phyloP scores from a whole-genome alignment of 257 asterid genomes.

The Scutellaria baicalensis region DNA sequence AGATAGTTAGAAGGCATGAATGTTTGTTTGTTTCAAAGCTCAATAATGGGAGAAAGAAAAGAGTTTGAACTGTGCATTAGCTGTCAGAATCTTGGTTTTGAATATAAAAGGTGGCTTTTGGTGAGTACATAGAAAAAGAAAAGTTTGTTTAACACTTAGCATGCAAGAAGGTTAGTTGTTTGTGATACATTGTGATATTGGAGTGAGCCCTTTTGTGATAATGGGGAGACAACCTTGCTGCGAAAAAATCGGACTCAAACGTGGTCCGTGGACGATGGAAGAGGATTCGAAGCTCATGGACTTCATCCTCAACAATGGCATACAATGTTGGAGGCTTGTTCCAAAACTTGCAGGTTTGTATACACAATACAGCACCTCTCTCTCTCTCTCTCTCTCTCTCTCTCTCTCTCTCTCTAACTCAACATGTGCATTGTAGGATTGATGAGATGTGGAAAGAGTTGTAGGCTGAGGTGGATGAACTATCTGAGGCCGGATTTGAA shows the following conservation, averaged over 20 bases:
- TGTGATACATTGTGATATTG: no score
- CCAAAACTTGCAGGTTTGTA: conserved; percentile 67
- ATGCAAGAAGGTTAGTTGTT: no score
- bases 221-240: conserved; percentile 93
- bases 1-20: no score
- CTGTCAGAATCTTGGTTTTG: conserved; percentile 65
- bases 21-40: neutral
- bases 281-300: conserved; percentile 75
- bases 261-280: conserved; percentile 82
- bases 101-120: conserved; percentile 18
- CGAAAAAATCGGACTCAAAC: conserved; percentile 59
- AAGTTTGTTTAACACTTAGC: no score
- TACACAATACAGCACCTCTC: no score
- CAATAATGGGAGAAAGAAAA: neutral
- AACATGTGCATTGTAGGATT: no score
- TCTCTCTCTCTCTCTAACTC: neutral
- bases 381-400: no score
- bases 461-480: no score
- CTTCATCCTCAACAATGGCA: conserved; percentile 77
- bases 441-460: no score
- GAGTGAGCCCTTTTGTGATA: neutral
- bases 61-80: conserved; percentile 36
- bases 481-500: no score
- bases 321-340: conserved; percentile 74
- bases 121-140: neutral